Base-by-base conservation (phyloP, 2,329 filamentous ascomycete species). In the Pseudogymnoascus sp. region DNA sequence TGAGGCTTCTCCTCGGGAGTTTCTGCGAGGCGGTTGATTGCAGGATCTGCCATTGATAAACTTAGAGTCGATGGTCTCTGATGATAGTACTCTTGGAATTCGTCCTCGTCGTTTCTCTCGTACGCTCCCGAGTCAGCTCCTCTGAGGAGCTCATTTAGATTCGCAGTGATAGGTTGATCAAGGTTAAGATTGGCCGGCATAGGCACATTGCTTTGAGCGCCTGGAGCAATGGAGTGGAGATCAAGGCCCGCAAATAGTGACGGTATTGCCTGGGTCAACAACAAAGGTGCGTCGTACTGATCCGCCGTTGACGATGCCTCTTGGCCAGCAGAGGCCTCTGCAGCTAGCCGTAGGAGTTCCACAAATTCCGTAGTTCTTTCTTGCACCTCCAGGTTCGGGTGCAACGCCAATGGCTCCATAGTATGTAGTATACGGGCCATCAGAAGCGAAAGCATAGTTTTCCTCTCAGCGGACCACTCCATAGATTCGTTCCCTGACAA, bases 311-410 rank as follows among this genome's bases (percentile, higher is more conserved):
- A 81, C 1, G 81, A 82, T 12, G 83, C 77, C 10, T 83, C 80
- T 65, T 92, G 89, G 1, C 81, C 85, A 7, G 86, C 82, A 2
- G 84, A 84, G 12, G 93, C 92, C 76, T 99, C 94, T 1, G 87
- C 86, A 1, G 91, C 91, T 50, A 99, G 80, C 64, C 91, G 91
- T 70, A 97, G 84, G 11, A 97, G 80, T 73, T 99, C 94, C 0
- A 92, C 82, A 69, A 96, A 95, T 72, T 97, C 92, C 1, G 97
- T 92, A 2, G 92, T 89, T 63, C 94, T 85, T 74, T 97, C 94
- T 75, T 99, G 94, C 3, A 99, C 92, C 73, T 99, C 94, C 1
- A 99, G 80, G 69, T 87, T 91, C 0, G 93, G 92, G 73, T 97
- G 91, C 42, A 87, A 80, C 0, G 87, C 85, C 14, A 97, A 76